These are phyloP conservation scores for Golovinomyces cichoracearum DNA, from an alignment of 2,329 filamentous ascomycete genomes.

Conservation along the genomic window DNA sequence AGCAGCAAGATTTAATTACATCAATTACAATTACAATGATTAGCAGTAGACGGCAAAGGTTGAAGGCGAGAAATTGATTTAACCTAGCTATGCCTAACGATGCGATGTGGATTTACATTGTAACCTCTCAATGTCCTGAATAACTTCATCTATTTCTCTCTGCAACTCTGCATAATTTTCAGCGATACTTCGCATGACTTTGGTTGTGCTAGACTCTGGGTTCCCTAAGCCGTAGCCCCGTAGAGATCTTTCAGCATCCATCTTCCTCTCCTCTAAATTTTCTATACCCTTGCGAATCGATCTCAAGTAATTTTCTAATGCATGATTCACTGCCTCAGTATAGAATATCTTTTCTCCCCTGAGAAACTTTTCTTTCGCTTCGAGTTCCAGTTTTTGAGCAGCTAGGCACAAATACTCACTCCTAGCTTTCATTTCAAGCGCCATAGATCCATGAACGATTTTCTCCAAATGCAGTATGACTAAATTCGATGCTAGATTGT, in stretches of 20 bases:
- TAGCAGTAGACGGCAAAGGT: too few relatives aligned
- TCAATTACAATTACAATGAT: too few relatives aligned
- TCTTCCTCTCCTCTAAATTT: constrained; percentile 10
- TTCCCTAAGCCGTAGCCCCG: constrained; percentile 13
- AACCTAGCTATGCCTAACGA: too few relatives aligned
- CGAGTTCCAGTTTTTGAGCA: constrained; percentile 5
- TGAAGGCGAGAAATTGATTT: too few relatives aligned
- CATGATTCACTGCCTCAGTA: constrained; percentile 9
- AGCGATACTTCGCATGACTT: constrained; percentile 14
- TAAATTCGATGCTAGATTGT: constrained; percentile 9
- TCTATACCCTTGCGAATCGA: constrained; percentile 11
- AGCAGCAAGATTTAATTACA: too few relatives aligned
- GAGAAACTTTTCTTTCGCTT: constrained; percentile 5
- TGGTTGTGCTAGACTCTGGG: constrained; percentile 10
- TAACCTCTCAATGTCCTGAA: constrained; percentile 14
- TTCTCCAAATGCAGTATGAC: constrained; percentile 13
- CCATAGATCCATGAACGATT: constrained; percentile 10
- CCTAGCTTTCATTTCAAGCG: constrained; percentile 8
- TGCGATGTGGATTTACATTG: too few relatives aligned
- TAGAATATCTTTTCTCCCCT: constrained; percentile 12
- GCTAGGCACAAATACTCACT: constrained; percentile 6
- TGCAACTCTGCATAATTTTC: constrained; percentile 13
- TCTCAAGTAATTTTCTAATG: constrained; percentile 10
- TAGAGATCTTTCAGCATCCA: constrained; percentile 9
- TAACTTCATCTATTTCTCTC: constrained; percentile 12